phyloP scores from a whole-genome alignment of 1,284 basidiomycete genomes.

The Chalciporus sp. region DNA sequence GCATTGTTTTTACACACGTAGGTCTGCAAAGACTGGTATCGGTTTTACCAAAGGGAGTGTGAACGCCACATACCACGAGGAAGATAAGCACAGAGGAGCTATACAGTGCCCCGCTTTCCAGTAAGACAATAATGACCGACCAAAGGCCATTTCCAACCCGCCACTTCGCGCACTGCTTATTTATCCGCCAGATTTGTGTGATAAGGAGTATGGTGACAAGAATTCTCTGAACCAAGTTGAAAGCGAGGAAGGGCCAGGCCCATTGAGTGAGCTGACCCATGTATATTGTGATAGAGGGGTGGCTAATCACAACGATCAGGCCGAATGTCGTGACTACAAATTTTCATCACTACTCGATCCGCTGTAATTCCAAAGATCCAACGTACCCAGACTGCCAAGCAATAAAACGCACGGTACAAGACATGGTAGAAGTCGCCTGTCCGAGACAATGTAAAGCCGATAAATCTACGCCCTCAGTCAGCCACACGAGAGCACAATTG shows the following conservation, averaged over 20 bases:
- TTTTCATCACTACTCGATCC: neutral
- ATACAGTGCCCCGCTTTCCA: conserved; percentile 14
- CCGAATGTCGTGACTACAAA: conserved; percentile 1
- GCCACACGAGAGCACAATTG: neutral
- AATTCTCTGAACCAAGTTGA: conserved; percentile 9
- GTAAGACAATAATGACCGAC: conserved; percentile 7
- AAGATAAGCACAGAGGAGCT: conserved; percentile 9
- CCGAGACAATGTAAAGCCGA: conserved; percentile 10
- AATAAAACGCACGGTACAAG: conserved; percentile 5
- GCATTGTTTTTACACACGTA: conserved; percentile 9
- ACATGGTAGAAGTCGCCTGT: conserved; percentile 4
- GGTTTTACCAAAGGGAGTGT: neutral
- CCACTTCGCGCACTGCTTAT: neutral
- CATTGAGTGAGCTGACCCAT: conserved; percentile 1
- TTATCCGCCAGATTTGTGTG: conserved; percentile 10
- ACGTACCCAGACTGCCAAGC: conserved; percentile 4
- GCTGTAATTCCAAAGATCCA: neutral
- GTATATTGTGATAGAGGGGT: conserved; percentile 2
- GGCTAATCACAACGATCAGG: neutral
- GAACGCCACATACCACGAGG: conserved; percentile 1
- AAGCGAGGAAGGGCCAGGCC: conserved; percentile 10
- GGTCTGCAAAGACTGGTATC: neutral
- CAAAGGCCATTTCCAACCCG: neutral
- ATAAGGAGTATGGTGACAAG: conserved; percentile 10
- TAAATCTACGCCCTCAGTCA: conserved; percentile 8